Evolutionary conservation across 805 yeast genomes (phyloP).

Genomic region (Metschnikowia kofuensis): DNA sequence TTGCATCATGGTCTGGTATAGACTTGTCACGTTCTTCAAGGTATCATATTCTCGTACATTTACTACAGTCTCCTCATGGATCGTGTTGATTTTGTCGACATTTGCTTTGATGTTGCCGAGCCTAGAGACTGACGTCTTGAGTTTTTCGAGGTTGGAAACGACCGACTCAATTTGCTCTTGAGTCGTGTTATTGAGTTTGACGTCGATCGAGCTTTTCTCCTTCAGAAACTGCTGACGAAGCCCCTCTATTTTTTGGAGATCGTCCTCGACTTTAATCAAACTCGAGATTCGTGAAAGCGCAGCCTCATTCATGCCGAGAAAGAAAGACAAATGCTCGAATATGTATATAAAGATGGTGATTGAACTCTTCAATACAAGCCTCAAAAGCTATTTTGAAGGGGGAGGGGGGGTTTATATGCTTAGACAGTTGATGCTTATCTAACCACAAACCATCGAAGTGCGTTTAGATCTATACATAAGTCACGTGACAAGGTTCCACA

Average conservation of each 20-base stretch:
- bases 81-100: constrained; percentile 43
- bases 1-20: constrained; percentile 69
- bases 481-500: neutral
- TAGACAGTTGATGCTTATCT: neutral
- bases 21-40: constrained; percentile 61
- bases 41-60: constrained; percentile 66
- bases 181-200: constrained; percentile 70
- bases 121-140: constrained; percentile 44
- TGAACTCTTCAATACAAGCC: neutral
- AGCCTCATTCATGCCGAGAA: constrained; percentile 33
- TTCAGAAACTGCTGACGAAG: constrained; percentile 55
- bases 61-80: constrained; percentile 55
- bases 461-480: neutral
- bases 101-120: constrained; percentile 36
- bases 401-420: no score
- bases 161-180: constrained; percentile 60
- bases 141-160: constrained; percentile 46
- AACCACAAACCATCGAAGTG: neutral
- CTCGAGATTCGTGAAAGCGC: constrained; percentile 40
- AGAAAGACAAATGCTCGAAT: neutral
- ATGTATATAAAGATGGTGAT: neutral
- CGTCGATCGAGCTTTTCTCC: constrained; percentile 73
- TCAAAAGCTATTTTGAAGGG: neutral
- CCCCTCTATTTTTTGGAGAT: constrained; percentile 50
- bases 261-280: constrained; percentile 45